These are phyloP conservation scores for Candida neerlandica DNA, from an alignment of 1,139 yeast species.

Conservation along the genomic window DNA sequence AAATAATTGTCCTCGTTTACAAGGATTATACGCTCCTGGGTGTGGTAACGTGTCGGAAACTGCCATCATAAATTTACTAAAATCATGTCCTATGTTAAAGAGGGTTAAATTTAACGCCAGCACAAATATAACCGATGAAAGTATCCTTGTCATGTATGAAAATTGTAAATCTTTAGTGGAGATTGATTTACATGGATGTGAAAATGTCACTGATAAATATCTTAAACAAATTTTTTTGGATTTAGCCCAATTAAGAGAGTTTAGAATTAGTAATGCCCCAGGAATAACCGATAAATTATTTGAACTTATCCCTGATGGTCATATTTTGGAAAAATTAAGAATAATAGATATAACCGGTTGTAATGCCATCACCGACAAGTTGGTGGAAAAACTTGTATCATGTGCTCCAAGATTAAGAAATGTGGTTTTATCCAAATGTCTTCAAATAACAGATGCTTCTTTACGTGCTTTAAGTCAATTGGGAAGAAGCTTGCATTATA, in stretches of 20 bases:
- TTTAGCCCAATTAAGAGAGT: conserved; percentile 75
- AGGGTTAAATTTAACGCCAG: conserved; percentile 83
- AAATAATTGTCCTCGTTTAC: conserved; percentile 69
- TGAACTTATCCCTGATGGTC: conserved; percentile 46
- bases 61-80: conserved; percentile 63
- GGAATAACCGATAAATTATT: conserved; percentile 70
- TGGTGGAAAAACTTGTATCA: conserved; percentile 70
- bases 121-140: conserved; percentile 64
- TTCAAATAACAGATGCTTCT: conserved; percentile 82
- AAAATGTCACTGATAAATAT: conserved; percentile 67
- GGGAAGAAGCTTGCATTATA: conserved; percentile 82
- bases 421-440: conserved; percentile 87
- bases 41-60: conserved; percentile 69
- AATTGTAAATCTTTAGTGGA: conserved; percentile 83
- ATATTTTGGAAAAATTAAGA: conserved; percentile 56
- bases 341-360: conserved; percentile 87
- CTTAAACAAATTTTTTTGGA: conserved; percentile 63
- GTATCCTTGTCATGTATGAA: conserved; percentile 62
- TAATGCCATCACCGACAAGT: conserved; percentile 75
- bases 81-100: conserved; percentile 72
- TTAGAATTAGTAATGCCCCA: conserved; percentile 74
- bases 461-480: conserved; percentile 69
- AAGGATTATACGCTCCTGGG: conserved; percentile 89
- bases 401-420: conserved; percentile 87
- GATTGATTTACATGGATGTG: conserved; percentile 84